Evolutionary conservation across 2,329 filamentous ascomycete genomes (phyloP).

Genomic region (Aspergillus texensis): DNA sequence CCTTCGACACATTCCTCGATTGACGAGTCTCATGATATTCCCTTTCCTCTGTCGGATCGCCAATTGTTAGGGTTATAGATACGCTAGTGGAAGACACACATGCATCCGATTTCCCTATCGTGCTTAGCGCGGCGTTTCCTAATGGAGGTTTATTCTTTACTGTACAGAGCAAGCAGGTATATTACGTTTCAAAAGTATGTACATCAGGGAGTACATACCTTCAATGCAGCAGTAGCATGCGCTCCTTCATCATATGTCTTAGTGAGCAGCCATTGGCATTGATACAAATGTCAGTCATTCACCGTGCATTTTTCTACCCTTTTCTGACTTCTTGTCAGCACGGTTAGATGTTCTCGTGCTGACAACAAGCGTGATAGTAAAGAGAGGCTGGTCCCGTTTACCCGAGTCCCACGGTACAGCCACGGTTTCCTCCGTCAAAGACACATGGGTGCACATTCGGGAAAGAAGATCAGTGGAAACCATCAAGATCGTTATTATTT

Average conservation of each 20-base stretch:
- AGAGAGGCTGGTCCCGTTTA: slow-evolving; percentile 1
- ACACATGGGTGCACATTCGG: slow-evolving; percentile 25
- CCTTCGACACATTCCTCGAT: background rate
- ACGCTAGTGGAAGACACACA: slow-evolving; percentile 5
- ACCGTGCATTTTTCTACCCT: background rate
- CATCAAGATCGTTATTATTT: slow-evolving; percentile 24
- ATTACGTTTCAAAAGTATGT: background rate
- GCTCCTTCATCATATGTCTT: slow-evolving; percentile 1
- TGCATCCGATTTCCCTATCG: background rate
- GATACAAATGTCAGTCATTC: background rate
- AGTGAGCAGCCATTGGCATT: background rate
- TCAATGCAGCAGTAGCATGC: background rate
- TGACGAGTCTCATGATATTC: slow-evolving; percentile 22
- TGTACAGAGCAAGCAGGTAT: background rate
- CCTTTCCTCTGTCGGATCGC: slow-evolving; percentile 9
- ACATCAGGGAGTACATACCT: background rate
- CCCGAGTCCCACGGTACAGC: slow-evolving; percentile 21
- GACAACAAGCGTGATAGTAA: slow-evolving; percentile 1
- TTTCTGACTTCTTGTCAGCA: background rate
- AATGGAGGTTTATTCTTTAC: background rate
- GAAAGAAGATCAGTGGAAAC: slow-evolving; percentile 29
- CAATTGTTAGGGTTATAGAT: slow-evolving; percentile 3
- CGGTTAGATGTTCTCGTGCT: background rate
- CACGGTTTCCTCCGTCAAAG: slow-evolving; percentile 21
- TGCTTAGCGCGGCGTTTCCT: background rate